phyloP scores from a whole-genome alignment of 805 yeast genomes.

The Lipomyces anomalus region DNA sequence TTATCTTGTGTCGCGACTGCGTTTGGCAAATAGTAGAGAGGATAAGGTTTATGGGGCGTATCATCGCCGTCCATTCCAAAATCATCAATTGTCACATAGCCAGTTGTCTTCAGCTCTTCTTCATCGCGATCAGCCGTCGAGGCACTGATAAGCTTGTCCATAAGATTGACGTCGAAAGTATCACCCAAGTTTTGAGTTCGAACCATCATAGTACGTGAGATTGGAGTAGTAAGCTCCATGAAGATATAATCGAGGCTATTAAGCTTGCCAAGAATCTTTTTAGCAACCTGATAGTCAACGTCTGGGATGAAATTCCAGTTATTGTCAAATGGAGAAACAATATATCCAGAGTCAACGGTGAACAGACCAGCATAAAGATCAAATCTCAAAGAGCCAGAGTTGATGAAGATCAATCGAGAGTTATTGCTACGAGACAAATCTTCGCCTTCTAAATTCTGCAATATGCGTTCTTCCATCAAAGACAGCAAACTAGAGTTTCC shows the following conservation, averaged over 20 bases:
- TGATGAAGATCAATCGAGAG: conserved; percentile 55
- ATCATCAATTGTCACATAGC: conserved; percentile 81
- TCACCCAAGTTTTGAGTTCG: conserved; percentile 18
- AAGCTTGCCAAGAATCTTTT: conserved; percentile 46
- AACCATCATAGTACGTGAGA: conserved; percentile 22
- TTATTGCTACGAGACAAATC: conserved; percentile 29
- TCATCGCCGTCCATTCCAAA: conserved; percentile 83
- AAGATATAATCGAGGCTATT: conserved; percentile 51
- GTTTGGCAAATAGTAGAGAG: conserved; percentile 64
- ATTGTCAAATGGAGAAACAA: conserved; percentile 79
- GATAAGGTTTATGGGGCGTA: conserved; percentile 57
- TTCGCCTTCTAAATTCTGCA: conserved; percentile 40
- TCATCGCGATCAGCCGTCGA: conserved; percentile 19
- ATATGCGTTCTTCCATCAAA: conserved; percentile 51
- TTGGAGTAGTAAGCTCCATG: conserved; percentile 23
- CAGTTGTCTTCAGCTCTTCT: conserved; percentile 43
- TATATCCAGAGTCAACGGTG: conserved; percentile 71
- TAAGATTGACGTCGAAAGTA: conserved; percentile 17
- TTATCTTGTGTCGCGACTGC: conserved; percentile 53
- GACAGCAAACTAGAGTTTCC: conserved; percentile 53
- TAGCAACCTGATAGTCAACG: conserved; percentile 55
- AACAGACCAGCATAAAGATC: conserved; percentile 81
- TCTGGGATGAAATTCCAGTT: conserved; percentile 62
- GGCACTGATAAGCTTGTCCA: conserved; percentile 14
- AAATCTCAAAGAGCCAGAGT: conserved; percentile 84